Base-by-base conservation (phyloP, 176 grass and related monocot genomes). In the Aegilops tauschii region DNA sequence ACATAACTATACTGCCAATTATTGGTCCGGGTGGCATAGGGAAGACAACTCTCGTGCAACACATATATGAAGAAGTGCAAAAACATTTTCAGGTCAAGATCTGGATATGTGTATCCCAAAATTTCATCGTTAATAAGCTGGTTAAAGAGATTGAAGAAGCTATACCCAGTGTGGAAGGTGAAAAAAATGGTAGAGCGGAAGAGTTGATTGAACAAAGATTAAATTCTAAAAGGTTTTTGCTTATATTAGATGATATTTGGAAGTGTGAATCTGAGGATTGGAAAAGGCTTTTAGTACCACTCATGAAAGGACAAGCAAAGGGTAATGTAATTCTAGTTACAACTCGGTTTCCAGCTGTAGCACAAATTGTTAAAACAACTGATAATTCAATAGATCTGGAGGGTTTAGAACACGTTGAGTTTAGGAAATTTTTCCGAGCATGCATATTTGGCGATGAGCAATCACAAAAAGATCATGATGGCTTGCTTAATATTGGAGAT, bases 31-130 rank as follows among this genome's bases (percentile, higher is more conserved):
- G 90, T 1, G 87, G 87, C 30, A 70, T 92, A 31, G 87, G 91
- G 5, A 92, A 92, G 32, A 92, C 83, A 14, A 92, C 91, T 42
- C 61, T 92, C 18, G n/a, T 58, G 31, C 79, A 92, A 31, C 12
- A 80, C 37, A 52, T 87, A 65, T 89, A 87, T 50, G 5, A 54
- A 25, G 4, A 44, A 87, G 42, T 89, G 13, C 2, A 76, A 8
- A 7, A 6, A 0, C 40, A 80, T 61, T 92, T 92, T 52, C 7
- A 89, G 0, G 18, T 63, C 32, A 63, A 17, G 6, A 2, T 92
- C 18, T 92, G 87, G 90, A 8, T 63, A 73, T 87, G 78, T 37
- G 90, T 92, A 0, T 92, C 90, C 0, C 11, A 75, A n/a, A 36
- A 65, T 50, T 92, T 92, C 39, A 80, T 14, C 17, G 74, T 76